Evolutionary conservation across 768 basidiomycete genomes (phyloP), one percentile per base, ranked within the genome.

Genomic region (Paxillus rubicundulus): DNA sequence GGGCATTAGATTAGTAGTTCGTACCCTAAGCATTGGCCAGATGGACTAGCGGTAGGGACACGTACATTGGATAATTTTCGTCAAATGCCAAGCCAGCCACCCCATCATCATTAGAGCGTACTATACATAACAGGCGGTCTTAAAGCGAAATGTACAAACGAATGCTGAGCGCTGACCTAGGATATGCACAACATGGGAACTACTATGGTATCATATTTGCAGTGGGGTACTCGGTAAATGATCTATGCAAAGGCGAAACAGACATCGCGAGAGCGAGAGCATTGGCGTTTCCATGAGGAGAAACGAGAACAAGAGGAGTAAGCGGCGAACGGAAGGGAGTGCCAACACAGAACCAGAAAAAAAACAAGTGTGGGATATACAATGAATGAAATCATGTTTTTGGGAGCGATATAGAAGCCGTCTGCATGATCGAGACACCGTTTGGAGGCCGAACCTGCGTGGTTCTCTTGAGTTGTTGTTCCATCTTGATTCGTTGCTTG

Each of bases 401-500:
- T 18, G 68, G 68, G 4, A 64, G 64, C 21, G 68, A 70, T 50
- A 70, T 70, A 16, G 62, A 40, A 4, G 58, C 16, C 0, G 54
- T 60, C 45, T 71, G 68, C 53, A 67, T 59, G 47, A 43, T 57
- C 30, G 67, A 51, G 33, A 59, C 5, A 5, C 70, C 69, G 20
- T 60, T 70, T 0, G 63, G 57, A 36, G 65, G 56, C 17, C 77
- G 73, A 3, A 63, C 62, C 38, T 75, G 77, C 16, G 73, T 72
- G 52, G 85, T 83, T 37, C 81, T 75, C 61, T 86, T 88, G 30
- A 83, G 74, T 54, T 85, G 83, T n/a, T 81, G 81, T 58, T 87
- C 85, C 74, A 90, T 81, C 63, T 90, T 90, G 30, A 77, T 62
- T 3, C 89, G 81, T 58, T 86, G 86, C 61, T 89, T 91, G 24